Conservation (phyloP, 139 green algal genomes). For the Tetraselmis striata region DNA sequence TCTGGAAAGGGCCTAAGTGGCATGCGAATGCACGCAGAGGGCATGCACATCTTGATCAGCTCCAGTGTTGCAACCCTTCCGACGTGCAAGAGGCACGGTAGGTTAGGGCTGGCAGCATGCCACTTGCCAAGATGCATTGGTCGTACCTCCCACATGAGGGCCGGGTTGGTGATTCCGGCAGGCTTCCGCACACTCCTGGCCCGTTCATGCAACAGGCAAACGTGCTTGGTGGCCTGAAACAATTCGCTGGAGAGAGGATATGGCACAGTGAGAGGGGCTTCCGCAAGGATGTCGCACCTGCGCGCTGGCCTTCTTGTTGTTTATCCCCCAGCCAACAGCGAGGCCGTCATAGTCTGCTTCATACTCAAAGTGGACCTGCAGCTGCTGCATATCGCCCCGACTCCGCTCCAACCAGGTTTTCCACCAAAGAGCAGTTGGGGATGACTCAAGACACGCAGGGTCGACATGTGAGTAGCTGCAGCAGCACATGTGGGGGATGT, state of each 20-base stretch:
- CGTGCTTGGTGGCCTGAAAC: not conserved
- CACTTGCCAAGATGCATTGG: not conserved
- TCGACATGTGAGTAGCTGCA: slow-evolving; percentile 60
- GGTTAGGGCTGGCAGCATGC: not conserved
- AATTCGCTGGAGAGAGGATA: not conserved
- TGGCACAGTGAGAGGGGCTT: not conserved
- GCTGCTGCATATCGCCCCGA: slow-evolving; percentile 13
- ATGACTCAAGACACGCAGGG: slow-evolving; percentile 40
- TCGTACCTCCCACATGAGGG: slow-evolving; percentile 7
- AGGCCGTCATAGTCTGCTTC: slow-evolving; percentile 61
- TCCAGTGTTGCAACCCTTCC: not conserved
- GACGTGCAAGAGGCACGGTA: not conserved
- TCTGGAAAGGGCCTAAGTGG: slow-evolving; percentile 38
- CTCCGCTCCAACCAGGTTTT: slow-evolving; percentile 1
- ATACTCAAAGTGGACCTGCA: slow-evolving; percentile 32
- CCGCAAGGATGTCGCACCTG: slow-evolving; percentile 26
- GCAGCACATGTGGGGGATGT: not conserved
- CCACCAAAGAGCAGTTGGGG: slow-evolving; percentile 36
- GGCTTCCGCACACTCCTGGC: slow-evolving; percentile 43
- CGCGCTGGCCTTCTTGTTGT: slow-evolving; percentile 48
- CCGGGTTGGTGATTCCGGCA: slow-evolving; percentile 53
- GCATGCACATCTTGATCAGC: not conserved
- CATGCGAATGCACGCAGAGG: not conserved
- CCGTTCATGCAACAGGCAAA: not conserved
- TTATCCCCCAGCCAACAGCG: slow-evolving; percentile 73